phyloP scores from a whole-genome alignment of 1,284 basidiomycete species.

The Mixia osmundae region DNA sequence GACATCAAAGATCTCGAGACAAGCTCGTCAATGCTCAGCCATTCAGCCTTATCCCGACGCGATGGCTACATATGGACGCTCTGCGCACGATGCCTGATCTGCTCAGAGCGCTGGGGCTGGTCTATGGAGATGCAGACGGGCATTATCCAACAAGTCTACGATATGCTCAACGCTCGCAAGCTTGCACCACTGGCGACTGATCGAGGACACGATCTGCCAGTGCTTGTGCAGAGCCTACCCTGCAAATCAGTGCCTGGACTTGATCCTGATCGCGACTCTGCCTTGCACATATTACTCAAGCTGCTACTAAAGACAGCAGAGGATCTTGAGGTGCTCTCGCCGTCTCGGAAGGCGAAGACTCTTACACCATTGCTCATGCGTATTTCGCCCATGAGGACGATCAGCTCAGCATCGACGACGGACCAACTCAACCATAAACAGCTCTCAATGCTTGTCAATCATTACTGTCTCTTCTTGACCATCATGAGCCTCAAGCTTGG shows the following conservation, averaged over 20 bases:
- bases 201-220: slow-evolving; percentile 40
- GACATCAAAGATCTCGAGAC: slow-evolving; percentile 33
- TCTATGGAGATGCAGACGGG: slow-evolving; percentile 33
- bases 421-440: slow-evolving; percentile 33
- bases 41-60: slow-evolving; percentile 32
- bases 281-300: slow-evolving; percentile 59
- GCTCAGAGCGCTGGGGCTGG: slow-evolving; percentile 56
- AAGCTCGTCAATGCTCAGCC: slow-evolving; percentile 27
- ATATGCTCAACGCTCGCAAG: slow-evolving; percentile 55
- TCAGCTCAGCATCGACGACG: slow-evolving; percentile 33
- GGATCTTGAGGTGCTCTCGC: slow-evolving; percentile 15
- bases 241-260: slow-evolving; percentile 27
- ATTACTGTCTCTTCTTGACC: slow-evolving; percentile 53
- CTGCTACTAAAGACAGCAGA: slow-evolving; percentile 37
- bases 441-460: slow-evolving; percentile 63
- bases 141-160: slow-evolving; percentile 42
- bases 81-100: slow-evolving; percentile 43
- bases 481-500: slow-evolving; percentile 45
- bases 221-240: slow-evolving; percentile 43
- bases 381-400: slow-evolving; percentile 40
- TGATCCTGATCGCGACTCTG: slow-evolving; percentile 37
- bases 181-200: slow-evolving; percentile 59
- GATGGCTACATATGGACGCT: slow-evolving; percentile 55
- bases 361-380: slow-evolving; percentile 54
- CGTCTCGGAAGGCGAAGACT: slow-evolving; percentile 21